phyloP scores from a whole-genome alignment of 495 filamentous ascomycete genomes.

The Penicillium taxi region DNA sequence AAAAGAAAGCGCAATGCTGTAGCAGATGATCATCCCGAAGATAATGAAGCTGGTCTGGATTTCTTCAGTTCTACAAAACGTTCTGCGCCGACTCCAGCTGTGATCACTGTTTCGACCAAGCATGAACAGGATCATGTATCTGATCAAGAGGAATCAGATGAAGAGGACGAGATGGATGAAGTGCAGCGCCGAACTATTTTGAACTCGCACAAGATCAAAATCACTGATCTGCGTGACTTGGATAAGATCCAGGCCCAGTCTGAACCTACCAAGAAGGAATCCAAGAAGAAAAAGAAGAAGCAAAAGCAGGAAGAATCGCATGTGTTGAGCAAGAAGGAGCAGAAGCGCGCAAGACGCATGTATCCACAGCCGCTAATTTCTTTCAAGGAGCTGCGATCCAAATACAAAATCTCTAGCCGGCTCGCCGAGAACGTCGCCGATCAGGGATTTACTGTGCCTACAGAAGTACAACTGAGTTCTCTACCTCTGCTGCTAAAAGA shows the following conservation, averaged over 20 bases:
- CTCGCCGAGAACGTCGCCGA: constrained; percentile 70
- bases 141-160: constrained; percentile 20
- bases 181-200: constrained; percentile 68
- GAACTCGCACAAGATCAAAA: constrained; percentile 77
- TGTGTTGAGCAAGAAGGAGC: constrained; percentile 44
- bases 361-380: constrained; percentile 70
- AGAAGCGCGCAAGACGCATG: constrained; percentile 45
- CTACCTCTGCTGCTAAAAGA: constrained; percentile 65
- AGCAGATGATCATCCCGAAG: constrained; percentile 13
- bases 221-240: constrained; percentile 56
- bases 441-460: constrained; percentile 80
- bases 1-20: constrained; percentile 32
- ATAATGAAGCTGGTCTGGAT: constrained; percentile 26
- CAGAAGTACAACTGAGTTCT: constrained; percentile 84
- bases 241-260: constrained; percentile 29
- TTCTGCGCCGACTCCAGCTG: constrained; percentile 14
- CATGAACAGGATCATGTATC: constrained; percentile 12
- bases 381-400: constrained; percentile 61
- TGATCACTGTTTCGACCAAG: constrained; percentile 8
- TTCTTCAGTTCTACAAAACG: constrained; percentile 32
- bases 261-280: constrained; percentile 38
- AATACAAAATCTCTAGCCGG: constrained; percentile 60
- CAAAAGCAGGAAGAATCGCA: constrained; percentile 33
- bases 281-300: constrained; percentile 46
- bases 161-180: constrained; percentile 38